phyloP scores from a whole-genome alignment of 371 early-diverging fungal species.

The Apophysomyces trapeziformis region DNA sequence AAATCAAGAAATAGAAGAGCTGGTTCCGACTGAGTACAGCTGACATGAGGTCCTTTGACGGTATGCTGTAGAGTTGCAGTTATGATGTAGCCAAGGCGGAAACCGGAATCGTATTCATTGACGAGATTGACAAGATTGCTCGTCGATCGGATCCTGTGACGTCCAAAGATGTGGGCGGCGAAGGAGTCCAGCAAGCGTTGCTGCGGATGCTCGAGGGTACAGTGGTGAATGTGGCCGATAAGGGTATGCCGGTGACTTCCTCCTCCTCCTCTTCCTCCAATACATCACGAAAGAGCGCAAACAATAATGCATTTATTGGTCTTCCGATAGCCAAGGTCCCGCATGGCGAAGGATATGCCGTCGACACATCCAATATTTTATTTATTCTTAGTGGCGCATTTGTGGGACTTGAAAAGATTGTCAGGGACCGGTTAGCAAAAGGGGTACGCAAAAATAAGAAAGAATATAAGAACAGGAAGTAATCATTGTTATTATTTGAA shows the following conservation, averaged over 20 bases:
- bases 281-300: constrained; percentile 27
- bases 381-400: constrained; percentile 87
- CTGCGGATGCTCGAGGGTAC: constrained; percentile 86
- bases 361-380: constrained; percentile 86
- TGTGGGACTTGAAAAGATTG: constrained; percentile 78
- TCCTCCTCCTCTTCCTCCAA: not conserved
- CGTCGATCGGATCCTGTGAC: constrained; percentile 73
- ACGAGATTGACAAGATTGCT: constrained; percentile 92
- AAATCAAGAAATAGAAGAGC: not conserved
- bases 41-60: not conserved
- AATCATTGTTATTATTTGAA: not conserved
- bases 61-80: constrained; percentile 66
- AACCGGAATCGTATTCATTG: constrained; percentile 91
- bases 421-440: constrained; percentile 70
- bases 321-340: not conserved
- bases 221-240: constrained; percentile 74
- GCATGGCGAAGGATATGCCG: constrained; percentile 69
- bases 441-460: constrained; percentile 29
- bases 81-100: constrained; percentile 87
- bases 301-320: constrained; percentile 18
- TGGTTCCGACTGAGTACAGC: not conserved
- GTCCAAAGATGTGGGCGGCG: constrained; percentile 92
- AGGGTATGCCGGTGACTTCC: constrained; percentile 47
- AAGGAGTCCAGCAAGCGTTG: constrained; percentile 90
- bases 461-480: not conserved